phyloP scores from a whole-genome alignment of 2,329 filamentous ascomycete genomes.

The Curvularia hawaiiensis region DNA sequence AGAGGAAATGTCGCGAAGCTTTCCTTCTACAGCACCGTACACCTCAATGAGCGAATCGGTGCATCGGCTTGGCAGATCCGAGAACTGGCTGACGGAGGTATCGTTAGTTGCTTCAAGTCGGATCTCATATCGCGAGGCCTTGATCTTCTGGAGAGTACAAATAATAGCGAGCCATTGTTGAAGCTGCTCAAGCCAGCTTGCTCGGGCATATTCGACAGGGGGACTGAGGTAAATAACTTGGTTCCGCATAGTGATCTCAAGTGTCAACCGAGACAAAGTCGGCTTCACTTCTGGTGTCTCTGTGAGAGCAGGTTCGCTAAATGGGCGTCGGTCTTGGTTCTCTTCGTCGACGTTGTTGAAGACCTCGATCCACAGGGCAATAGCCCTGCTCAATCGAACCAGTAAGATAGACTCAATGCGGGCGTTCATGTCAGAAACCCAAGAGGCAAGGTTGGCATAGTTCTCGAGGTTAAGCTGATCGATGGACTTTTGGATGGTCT shows the following conservation, averaged over 20 bases:
- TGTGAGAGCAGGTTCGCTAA: constrained; percentile 50
- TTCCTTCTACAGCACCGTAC: constrained; percentile 82
- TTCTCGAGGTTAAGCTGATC: constrained; percentile 97
- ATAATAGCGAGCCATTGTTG: constrained; percentile 93
- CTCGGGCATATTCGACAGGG: constrained; percentile 86
- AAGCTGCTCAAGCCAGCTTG: constrained; percentile 90
- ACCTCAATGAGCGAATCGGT: constrained; percentile 78
- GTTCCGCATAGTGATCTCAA: constrained; percentile 97
- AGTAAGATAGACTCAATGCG: constrained; percentile 83
- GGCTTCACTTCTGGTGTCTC: constrained; percentile 56
- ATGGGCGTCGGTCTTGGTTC: constrained; percentile 33
- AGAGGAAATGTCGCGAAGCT: constrained; percentile 75
- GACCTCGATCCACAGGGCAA: constrained; percentile 83
- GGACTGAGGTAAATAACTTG: constrained; percentile 97
- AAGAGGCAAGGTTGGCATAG: constrained; percentile 89
- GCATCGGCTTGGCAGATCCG: constrained; percentile 82
- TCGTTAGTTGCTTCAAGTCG: constrained; percentile 68
- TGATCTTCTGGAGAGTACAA: constrained; percentile 91
- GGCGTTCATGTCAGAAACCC: constrained; percentile 86
- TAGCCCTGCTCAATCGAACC: constrained; percentile 80
- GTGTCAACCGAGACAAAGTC: constrained; percentile 73
- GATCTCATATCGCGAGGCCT: constrained; percentile 94
- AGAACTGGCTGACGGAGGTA: constrained; percentile 71
- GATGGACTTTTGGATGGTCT: constrained; percentile 87
- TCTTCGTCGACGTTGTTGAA: constrained; percentile 64